Evolutionary conservation across 345 rosid genomes (phyloP).

Genomic region (Linum lewisii): DNA sequence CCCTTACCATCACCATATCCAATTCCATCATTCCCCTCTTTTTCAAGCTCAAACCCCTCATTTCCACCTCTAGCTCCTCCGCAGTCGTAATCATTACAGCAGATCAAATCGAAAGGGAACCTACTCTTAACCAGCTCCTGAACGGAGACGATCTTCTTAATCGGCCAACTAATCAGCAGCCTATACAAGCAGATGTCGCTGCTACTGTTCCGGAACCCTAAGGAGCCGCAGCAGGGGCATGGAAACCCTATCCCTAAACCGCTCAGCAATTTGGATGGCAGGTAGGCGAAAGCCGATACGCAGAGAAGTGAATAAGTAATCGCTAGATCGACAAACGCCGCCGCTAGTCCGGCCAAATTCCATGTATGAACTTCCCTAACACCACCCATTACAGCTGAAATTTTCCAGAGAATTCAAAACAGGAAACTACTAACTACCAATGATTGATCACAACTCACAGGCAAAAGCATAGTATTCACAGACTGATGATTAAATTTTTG

Average conservation of each 20-base stretch:
- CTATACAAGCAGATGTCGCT: constrained; percentile 13
- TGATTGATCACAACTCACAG: no score
- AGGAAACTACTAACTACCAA: no score
- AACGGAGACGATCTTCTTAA: constrained; percentile 9
- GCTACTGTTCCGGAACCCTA: constrained; percentile 15
- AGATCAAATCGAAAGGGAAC: constrained; percentile 18
- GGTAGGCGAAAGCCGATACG: constrained; percentile 13
- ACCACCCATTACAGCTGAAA: no score
- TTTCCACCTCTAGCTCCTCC: constrained; percentile 9
- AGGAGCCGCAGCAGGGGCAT: constrained; percentile 19
- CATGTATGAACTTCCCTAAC: constrained; percentile 10
- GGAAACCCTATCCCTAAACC: constrained; percentile 11
- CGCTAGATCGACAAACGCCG: constrained; percentile 18
- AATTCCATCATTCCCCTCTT: constrained; percentile 14
- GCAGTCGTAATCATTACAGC: constrained; percentile 27
- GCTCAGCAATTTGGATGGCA: constrained; percentile 11
- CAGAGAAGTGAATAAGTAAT: constrained; percentile 20
- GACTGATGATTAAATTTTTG: no score
- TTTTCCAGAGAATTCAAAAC: no score
- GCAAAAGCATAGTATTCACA: no score
- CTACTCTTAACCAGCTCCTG: constrained; percentile 17
- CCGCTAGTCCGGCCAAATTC: constrained; percentile 16
- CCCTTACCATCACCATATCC: constrained; percentile 36
- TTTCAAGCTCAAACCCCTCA: background rate
- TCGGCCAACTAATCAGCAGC: constrained; percentile 22